Evolutionary conservation across 345 rosid genomes (phyloP).

Genomic region (Corchorus capsularis): DNA sequence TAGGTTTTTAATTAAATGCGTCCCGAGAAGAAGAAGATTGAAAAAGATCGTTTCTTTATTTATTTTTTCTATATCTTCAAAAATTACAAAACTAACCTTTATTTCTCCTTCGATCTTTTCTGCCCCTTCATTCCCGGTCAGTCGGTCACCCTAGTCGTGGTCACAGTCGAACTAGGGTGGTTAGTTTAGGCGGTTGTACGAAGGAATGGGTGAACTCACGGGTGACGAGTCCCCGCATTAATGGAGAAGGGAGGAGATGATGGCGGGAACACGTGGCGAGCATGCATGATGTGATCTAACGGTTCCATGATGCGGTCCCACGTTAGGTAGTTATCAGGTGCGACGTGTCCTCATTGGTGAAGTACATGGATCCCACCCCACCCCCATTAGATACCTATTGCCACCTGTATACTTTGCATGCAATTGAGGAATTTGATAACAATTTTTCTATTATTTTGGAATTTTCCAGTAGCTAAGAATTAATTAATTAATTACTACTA

Average conservation of each 20-base stretch:
- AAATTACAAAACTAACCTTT: slow-evolving; percentile 37
- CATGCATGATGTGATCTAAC: slow-evolving; percentile 30
- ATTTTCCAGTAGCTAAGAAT: too few relatives aligned
- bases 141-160: slow-evolving; percentile 2
- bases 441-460: neutral
- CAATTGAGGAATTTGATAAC: neutral
- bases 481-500: too few relatives aligned
- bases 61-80: too few relatives aligned
- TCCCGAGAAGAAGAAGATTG: neutral
- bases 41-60: neutral
- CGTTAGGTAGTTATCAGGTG: neutral
- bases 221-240: neutral
- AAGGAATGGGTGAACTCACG: neutral
- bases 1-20: neutral
- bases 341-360: slow-evolving; percentile 28
- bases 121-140: slow-evolving; percentile 14
- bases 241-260: neutral
- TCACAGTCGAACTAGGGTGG: slow-evolving; percentile 9
- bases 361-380: slow-evolving; percentile 1
- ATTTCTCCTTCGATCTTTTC: neutral
- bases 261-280: slow-evolving; percentile 30
- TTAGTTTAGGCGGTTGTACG: neutral
- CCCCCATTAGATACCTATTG: neutral
- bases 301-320: slow-evolving; percentile 19
- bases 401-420: neutral